Evolutionary conservation across 768 basidiomycete species (phyloP).

Genomic region (Udeniomyces megalosporus): DNA sequence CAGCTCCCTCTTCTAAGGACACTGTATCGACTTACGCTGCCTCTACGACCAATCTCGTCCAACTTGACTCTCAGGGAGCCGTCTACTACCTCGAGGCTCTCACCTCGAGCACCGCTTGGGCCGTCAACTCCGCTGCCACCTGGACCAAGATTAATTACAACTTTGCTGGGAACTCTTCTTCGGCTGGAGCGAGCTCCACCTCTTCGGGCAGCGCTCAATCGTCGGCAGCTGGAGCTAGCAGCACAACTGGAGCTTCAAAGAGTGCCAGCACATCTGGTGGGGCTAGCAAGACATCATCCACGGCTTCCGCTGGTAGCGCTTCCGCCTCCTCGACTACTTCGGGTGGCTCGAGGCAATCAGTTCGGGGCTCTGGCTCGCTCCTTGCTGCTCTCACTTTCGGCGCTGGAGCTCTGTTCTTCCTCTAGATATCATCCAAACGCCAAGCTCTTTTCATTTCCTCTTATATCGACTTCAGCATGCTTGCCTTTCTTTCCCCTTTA

Average conservation of each 20-base stretch:
- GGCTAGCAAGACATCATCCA: neutral
- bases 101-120: slow-evolving; percentile 19
- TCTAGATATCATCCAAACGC: neutral
- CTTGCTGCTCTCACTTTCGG: neutral
- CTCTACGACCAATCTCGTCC: slow-evolving; percentile 44
- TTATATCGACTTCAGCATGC: neutral
- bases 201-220: neutral
- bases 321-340: neutral
- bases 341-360: neutral
- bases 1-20: slow-evolving; percentile 48
- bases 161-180: slow-evolving; percentile 18
- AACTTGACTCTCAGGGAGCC: slow-evolving; percentile 46
- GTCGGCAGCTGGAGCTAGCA: neutral
- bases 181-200: neutral
- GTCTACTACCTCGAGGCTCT: slow-evolving; percentile 40
- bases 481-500: neutral
- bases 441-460: neutral
- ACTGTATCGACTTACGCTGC: slow-evolving; percentile 48
- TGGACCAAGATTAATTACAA: slow-evolving; percentile 29
- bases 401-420: neutral
- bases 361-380: neutral
- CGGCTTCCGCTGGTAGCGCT: neutral
- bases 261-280: neutral
- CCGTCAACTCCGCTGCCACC: slow-evolving; percentile 20
- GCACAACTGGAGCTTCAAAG: neutral